Conservation (phyloP, 2,329 filamentous ascomycete genomes). For the Botrytis galanthina region DNA sequence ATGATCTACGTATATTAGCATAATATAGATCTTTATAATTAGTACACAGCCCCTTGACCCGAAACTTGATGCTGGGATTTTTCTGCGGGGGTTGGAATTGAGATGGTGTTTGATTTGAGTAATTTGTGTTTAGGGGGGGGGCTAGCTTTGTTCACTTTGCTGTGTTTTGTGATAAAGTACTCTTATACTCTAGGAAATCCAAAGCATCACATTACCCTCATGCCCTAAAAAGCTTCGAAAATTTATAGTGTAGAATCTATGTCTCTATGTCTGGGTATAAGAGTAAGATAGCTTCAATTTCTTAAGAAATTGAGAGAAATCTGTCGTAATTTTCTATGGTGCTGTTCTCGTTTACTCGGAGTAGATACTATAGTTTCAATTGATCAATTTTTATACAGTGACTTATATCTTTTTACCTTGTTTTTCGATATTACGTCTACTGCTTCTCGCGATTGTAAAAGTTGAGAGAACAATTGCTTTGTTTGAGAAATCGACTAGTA, state of each 20-base stretch:
- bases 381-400: neutral
- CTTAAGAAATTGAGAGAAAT: neutral
- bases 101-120: too few species aligned
- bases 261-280: neutral
- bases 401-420: neutral
- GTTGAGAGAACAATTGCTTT: neutral
- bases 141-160: neutral
- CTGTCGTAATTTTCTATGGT: neutral
- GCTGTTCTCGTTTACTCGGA: accelerated
- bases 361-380: neutral
- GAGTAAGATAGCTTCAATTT: too few species aligned
- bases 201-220: neutral
- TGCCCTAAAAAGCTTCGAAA: too few species aligned
- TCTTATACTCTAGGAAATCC: neutral
- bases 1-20: neutral
- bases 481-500: neutral
- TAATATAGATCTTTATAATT: neutral
- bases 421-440: neutral
- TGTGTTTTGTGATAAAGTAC: neutral
- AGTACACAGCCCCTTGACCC: neutral
- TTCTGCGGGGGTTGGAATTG: too few species aligned
- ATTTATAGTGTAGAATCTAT: neutral
- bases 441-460: neutral
- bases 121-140: too few species aligned
- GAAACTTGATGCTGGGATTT: too few species aligned